Percentiles rank a stretch among this genome's conserved stretches.
Conservation (phyloP, 2,329 filamentous ascomycete species). For the Fusarium sp. region DNA sequence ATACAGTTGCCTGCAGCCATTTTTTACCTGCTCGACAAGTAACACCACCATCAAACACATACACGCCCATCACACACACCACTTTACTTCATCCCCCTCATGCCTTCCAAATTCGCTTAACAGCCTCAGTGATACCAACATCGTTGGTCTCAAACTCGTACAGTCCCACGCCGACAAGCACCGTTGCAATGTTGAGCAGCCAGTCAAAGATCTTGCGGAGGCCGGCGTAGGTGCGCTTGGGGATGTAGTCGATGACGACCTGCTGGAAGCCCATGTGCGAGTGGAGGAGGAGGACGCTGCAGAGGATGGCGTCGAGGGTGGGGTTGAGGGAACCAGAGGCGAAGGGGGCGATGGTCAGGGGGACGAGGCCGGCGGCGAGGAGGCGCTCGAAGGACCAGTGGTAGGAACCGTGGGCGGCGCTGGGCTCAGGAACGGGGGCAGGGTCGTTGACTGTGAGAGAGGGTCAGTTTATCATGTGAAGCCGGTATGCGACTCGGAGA, state of each 20-base stretch:
- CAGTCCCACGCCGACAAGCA: constrained; percentile 83
- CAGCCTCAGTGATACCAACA: constrained; percentile 87
- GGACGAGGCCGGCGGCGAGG: constrained; percentile 80
- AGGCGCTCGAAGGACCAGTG: constrained; percentile 98
- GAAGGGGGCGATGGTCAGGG: constrained; percentile 89
- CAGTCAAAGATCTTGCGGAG: constrained; percentile 73
- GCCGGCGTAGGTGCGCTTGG: constrained; percentile 71
- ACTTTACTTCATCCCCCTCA: constrained; percentile 45
- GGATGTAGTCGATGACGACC: constrained; percentile 90
- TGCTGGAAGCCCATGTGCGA: constrained; percentile 96
- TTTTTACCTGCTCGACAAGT: constrained; percentile 35
- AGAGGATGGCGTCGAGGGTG: constrained; percentile 82
- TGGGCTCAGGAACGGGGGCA: constrained; percentile 73
- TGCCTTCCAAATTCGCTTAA: constrained; percentile 90
- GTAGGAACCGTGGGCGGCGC: constrained; percentile 88
- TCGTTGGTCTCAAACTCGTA: constrained; percentile 99
- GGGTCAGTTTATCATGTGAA: constrained; percentile 37
- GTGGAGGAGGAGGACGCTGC: constrained; percentile 84
- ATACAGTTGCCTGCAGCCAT: constrained; percentile 43
- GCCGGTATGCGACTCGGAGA: constrained; percentile 15
- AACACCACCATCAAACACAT: constrained; percentile 24
- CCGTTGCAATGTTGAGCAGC: constrained; percentile 78
- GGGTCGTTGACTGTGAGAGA: constrained; percentile 78
- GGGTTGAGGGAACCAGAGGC: constrained; percentile 92
- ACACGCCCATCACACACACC: constrained; percentile 3